phyloP scores from a whole-genome alignment of 2,329 filamentous ascomycete species.

The Calonectria pseudoturangicola region DNA sequence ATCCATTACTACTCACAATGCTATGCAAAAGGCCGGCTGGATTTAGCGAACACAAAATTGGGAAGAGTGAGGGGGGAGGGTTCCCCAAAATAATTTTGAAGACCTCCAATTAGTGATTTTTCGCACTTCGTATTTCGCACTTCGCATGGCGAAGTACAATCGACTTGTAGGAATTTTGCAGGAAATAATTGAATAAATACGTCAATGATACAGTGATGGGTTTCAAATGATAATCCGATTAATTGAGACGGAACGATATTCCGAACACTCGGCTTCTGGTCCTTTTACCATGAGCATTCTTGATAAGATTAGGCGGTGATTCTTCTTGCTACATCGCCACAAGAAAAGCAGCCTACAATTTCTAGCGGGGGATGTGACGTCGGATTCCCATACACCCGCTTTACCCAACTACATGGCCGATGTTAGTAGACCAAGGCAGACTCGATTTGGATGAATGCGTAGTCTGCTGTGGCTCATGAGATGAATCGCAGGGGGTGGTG shows the following conservation, averaged over 20 bases:
- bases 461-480: no score
- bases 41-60: no score
- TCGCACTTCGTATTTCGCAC: background rate
- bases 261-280: background rate
- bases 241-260: background rate
- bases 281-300: background rate
- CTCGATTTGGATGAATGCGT: no score
- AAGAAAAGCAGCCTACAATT: no score
- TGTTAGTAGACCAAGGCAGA: no score
- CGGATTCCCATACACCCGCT: background rate
- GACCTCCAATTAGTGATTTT: slow-evolving; percentile 5
- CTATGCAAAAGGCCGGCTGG: no score
- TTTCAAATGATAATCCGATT: background rate
- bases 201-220: background rate
- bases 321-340: background rate
- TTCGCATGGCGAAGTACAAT: background rate
- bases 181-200: background rate
- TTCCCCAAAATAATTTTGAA: background rate
- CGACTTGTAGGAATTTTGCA: background rate
- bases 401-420: background rate
- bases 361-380: no score
- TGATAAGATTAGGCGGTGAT: background rate
- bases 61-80: no score
- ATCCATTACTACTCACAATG: no score
- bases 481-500: no score